Base-by-base conservation (phyloP, 1,284 basidiomycete genomes). In the Trametes hirsuta region DNA sequence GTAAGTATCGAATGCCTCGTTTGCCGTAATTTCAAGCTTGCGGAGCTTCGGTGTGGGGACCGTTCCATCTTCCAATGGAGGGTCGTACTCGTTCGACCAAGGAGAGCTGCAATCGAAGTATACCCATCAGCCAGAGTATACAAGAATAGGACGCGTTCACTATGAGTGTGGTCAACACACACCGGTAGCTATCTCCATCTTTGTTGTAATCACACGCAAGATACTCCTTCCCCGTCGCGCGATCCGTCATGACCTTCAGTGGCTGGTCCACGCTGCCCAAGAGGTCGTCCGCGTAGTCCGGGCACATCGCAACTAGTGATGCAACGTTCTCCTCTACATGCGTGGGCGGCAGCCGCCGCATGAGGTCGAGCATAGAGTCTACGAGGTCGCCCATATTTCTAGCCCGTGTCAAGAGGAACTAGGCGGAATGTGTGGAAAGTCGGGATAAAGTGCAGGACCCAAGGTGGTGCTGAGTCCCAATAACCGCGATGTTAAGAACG, bases 181-280 rank as follows among this genome's bases (percentile, higher is more conserved):
- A 94, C 95, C 96, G 82, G 77, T 95, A 97, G 71, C 92, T 93
- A 71, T 97, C 95, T 3, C 95, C 96, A 72, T 99, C 97, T 36
- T 94, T 83, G 78, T 99, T 99, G 75, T 99, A 99, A 75, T 99
- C 97, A 75, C 97, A 98, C 36, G 92, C 91, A 44, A 99, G 86
- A 73, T 93, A 99, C 58, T 98, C 95, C 67, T 86, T 86, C 11
- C 94, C 94, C 0, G 86, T 89, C 9, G 84, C 82, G 39, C 81
- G 82, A 80, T 98, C 97, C 41, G 84, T 86, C 75, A 85, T 83
- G 53, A 98, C 80, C 71, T 89, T 87, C 65, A 98, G 81, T 11
- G 97, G 97, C 75, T 97, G 93, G 81, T 99, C 97, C 63, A 99
- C 95, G 63, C 93, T 94, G 44, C 93, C 93, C 54, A 97, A 82